Conservation (phyloP, 2,329 filamentous ascomycete species). For the Aureobasidium namibiae region DNA sequence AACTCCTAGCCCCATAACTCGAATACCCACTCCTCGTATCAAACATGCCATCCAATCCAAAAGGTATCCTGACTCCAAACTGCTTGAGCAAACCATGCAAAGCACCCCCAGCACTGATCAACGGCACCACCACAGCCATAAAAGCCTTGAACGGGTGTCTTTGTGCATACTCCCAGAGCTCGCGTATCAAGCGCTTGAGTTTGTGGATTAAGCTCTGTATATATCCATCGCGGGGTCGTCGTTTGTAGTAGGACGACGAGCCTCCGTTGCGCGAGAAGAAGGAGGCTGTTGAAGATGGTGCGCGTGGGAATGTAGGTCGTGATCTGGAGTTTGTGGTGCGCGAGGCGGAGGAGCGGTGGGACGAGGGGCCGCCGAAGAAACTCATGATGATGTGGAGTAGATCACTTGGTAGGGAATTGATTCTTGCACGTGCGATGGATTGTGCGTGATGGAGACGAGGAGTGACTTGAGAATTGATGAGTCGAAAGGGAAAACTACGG, state of each 20-base stretch:
- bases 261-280: slow-evolving; percentile 15
- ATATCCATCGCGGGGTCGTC: slow-evolving; percentile 68
- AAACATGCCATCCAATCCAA: slow-evolving; percentile 22
- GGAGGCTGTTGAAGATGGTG: neutral
- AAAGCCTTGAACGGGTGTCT: slow-evolving; percentile 82
- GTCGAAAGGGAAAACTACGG: too few relatives aligned
- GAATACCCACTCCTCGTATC: slow-evolving; percentile 22
- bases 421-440: neutral
- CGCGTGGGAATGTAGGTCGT: slow-evolving; percentile 9
- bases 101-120: slow-evolving; percentile 70
- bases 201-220: slow-evolving; percentile 64
- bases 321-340: neutral
- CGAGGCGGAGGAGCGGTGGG: slow-evolving; percentile 2
- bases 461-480: neutral
- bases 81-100: slow-evolving; percentile 67
- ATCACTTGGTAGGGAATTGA: neutral
- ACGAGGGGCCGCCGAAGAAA: slow-evolving; percentile 10
- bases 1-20: slow-evolving; percentile 39
- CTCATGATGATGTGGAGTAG: neutral
- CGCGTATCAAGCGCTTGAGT: slow-evolving; percentile 69
- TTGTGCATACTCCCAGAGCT: slow-evolving; percentile 74
- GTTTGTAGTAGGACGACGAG: slow-evolving; percentile 67
- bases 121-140: slow-evolving; percentile 77
- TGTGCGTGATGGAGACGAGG: neutral
- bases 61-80: slow-evolving; percentile 62